These are phyloP conservation scores for Rhododendron henanense DNA, from an alignment of 148 eudicot genomes.

Conservation along the genomic window DNA sequence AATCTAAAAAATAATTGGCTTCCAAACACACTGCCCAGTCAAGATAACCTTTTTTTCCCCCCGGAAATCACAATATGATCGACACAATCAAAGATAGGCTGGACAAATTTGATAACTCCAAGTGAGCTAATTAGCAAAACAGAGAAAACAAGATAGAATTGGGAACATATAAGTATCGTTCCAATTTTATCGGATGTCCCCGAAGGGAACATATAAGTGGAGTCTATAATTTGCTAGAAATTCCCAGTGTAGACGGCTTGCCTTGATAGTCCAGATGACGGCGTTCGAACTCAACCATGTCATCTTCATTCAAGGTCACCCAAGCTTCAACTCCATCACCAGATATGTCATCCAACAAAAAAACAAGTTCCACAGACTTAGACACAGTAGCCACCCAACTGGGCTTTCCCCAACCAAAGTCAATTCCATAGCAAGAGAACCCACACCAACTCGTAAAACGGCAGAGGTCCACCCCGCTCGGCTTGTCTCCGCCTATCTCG, in stretches of 20 bases:
- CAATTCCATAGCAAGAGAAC: background rate
- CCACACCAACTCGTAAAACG: conserved; percentile 13
- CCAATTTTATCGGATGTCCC: too few species aligned
- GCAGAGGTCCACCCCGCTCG: background rate
- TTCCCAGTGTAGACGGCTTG: background rate
- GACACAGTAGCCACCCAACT: background rate
- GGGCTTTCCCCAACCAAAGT: conserved; percentile 25
- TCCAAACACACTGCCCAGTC: background rate
- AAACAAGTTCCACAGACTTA: background rate
- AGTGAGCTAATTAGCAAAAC: background rate
- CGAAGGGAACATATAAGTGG: too few species aligned
- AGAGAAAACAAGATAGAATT: background rate
- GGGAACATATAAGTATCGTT: background rate
- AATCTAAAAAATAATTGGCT: background rate
- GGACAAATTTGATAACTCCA: background rate
- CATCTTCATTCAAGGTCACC: conserved; percentile 10
- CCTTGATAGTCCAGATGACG: background rate
- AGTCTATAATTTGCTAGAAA: conserved; percentile 1
- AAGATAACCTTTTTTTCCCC: background rate
- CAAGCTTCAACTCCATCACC: conserved; percentile 13
- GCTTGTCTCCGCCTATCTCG: background rate
- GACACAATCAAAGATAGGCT: background rate
- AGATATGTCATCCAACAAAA: background rate
- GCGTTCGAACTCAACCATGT: conserved; percentile 12
- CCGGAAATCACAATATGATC: too few species aligned